A percentile compares a stretch with the other conserved stretches of the same genome.
phyloP scores from a whole-genome alignment of 1,139 yeast species.

The Kodamaea derodonti region DNA sequence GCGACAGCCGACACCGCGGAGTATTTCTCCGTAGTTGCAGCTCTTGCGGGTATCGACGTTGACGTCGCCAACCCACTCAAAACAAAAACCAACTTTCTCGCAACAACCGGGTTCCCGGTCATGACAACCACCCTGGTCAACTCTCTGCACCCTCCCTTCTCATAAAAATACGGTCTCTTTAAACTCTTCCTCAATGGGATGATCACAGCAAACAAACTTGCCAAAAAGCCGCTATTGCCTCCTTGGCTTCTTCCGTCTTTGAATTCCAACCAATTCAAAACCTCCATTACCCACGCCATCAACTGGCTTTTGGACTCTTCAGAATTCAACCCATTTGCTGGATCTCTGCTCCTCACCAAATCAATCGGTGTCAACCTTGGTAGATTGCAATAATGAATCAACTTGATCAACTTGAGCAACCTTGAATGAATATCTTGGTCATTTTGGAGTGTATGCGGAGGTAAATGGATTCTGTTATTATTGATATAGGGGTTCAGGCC shows the following conservation, averaged over 20 bases:
- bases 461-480: conserved; percentile 39
- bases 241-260: conserved; percentile 45
- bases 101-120: conserved; percentile 61
- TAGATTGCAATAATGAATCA: conserved; percentile 40
- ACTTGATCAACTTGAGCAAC: conserved; percentile 32
- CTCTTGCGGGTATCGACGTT: too few relatives aligned
- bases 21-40: too few relatives aligned
- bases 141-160: conserved; percentile 20
- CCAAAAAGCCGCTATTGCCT: conserved; percentile 26
- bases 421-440: conserved; percentile 40
- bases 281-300: conserved; percentile 55
- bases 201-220: conserved; percentile 43
- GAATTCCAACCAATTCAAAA: conserved; percentile 58
- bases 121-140: conserved; percentile 49
- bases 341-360: too few relatives aligned
- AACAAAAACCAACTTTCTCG: conserved; percentile 55
- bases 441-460: conserved; percentile 33
- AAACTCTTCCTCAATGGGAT: conserved; percentile 37
- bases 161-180: conserved; percentile 29
- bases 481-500: conserved; percentile 22
- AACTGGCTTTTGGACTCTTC: conserved; percentile 16
- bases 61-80: conserved; percentile 42
- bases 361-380: conserved; percentile 26
- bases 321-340: conserved; percentile 1
- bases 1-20: too few relatives aligned